Base-by-base conservation (phyloP, 305 asterid genomes). In the Fraxinus nigra region DNA sequence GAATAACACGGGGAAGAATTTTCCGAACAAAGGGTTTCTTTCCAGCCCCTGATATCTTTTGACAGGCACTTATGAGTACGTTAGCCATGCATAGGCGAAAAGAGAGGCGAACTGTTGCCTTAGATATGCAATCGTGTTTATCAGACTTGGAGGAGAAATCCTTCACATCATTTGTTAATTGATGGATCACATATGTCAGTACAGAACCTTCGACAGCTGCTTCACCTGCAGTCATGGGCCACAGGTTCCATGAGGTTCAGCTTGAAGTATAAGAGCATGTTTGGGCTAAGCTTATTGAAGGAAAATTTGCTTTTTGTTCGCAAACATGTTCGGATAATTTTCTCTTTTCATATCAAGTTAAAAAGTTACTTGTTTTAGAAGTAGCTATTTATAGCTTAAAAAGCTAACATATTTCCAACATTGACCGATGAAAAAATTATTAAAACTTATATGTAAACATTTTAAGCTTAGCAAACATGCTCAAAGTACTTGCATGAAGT, bases 31-130 rank as follows among this genome's bases (percentile, higher is more conserved):
- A 92, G 48, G 88, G 69, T 86, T 90, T 91, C 91, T 87, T 94
- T 83, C 91, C 90, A 35, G 90, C 38, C 61, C 85, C 89, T 9
- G 92, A 81, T 65, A 90, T 88, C 93, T 94, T 95, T 88, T 95
- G 97, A 82, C 97, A 95, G 80, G 95, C 90, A 72, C 97, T 94
- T 80, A 94, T 94, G 43, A 94, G 96, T 79, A 95, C 95, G 85
- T 95, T 94, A 65, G 99, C 98, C 95, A 95, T 92, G 88, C 97
- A 94, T 16, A 94, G 85, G 74, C 92, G 94, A 83, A 92, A 92
- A 35, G 95, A 84, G 86, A 91, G 90, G 79, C 51, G 86, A 65
- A 13, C 72, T 33, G 78, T 74, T 35, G 85, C 79, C 73, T 87
- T 87, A 30, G 81, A 54, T 77, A 48, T 75, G 63, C 81, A 30